Conservation (phyloP, 192 early-diverging fungal genomes). For the Phlyctochytrium planicorne region DNA sequence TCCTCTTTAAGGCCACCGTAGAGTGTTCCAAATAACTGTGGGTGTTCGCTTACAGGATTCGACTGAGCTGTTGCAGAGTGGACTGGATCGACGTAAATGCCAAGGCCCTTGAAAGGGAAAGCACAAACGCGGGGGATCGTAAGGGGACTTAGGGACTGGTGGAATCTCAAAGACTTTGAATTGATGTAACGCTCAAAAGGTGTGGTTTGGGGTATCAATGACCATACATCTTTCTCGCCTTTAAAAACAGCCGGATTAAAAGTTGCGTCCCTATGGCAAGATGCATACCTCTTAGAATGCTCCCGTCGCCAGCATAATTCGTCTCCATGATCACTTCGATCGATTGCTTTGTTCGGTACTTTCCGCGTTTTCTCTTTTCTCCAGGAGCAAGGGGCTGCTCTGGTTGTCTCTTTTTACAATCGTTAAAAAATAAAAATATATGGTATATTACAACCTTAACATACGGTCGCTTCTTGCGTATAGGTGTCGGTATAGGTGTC, state of each 20-base stretch:
- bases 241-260: background rate
- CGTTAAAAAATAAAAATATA: background rate
- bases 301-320: background rate
- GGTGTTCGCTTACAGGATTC: slow-evolving; percentile 2
- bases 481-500: background rate
- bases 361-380: background rate
- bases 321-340: slow-evolving; percentile 2
- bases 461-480: background rate
- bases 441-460: no score
- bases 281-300: slow-evolving; percentile 13
- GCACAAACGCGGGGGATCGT: slow-evolving; percentile 7
- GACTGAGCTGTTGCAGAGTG: slow-evolving; percentile 47
- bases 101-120: slow-evolving; percentile 28
- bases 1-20: slow-evolving; percentile 63
- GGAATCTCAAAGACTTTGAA: slow-evolving; percentile 6
- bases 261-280: slow-evolving; percentile 17
- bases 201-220: slow-evolving; percentile 1
- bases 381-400: background rate
- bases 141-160: slow-evolving; percentile 9
- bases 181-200: slow-evolving; percentile 41
- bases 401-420: slow-evolving; percentile 8
- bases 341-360: slow-evolving; percentile 21
- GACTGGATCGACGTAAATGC: slow-evolving; percentile 20
- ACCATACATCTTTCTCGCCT: background rate
- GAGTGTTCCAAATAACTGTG: slow-evolving; percentile 2